Evolutionary conservation across 495 filamentous ascomycete genomes (phyloP), one percentile per base, ranked within the genome.

Genomic region (Aspergillus taichungensis): DNA sequence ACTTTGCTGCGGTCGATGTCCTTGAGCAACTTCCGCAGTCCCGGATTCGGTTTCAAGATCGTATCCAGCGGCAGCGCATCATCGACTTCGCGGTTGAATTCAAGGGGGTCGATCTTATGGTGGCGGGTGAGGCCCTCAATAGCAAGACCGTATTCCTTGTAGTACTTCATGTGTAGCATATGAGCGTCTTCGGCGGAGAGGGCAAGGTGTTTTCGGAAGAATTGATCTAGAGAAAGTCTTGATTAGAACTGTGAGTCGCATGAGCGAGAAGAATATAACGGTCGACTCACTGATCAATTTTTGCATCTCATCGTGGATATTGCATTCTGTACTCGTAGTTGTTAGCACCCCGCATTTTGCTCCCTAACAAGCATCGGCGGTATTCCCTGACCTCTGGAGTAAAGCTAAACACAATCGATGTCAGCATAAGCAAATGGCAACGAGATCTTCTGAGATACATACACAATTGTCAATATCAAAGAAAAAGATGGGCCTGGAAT

Each of bases 401-500:
- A 81, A 18, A 81, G 68, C 74, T 78, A 35, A 31, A 41, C 29
- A 35, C n/a, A 9, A 31, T 56, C 37, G 3, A 7, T 55, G 51
- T 46, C 36, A 56, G 41, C 42, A 49, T n/a, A 6, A 11, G 30
- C 6, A 9, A 34, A 8, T 12, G 4, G 18, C 9, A 14, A 8
- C n/a, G n/a, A 12, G 28, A 14, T 49, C n/a, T n/a, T 6, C 30
- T 10, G 42, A 39, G 14, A 13, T 12, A 75, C 78, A 50, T 72
- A 85, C 81, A 67, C 94, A 97, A 56, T 99, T 99, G 75, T 99
- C 94, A 60, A 99, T 96, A 57, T 99, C 94, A 51, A 89, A 88
- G 63, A 89, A 91, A 67, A 90, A 85, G 5, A 88, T 72, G 0
- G 80, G 77, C 36, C 79, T 61, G 42, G 62, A 48, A 50, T 73